These are phyloP conservation scores for Teratosphaeriaceae sp. DNA, from an alignment of 2,329 filamentous ascomycete genomes.

Conservation along the genomic window DNA sequence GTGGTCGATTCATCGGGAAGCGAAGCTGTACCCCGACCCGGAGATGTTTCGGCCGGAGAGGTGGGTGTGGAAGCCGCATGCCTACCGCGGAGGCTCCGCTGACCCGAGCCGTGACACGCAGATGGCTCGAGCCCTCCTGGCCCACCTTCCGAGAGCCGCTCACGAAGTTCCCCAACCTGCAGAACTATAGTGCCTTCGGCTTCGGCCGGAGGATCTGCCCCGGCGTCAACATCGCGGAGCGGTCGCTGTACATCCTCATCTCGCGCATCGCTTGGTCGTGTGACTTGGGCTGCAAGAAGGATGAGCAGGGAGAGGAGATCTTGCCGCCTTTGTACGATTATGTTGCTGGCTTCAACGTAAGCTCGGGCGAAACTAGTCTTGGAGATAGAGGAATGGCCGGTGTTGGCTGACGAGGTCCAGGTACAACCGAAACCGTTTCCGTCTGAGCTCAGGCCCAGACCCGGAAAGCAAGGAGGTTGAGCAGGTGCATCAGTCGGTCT, in stretches of 20 bases:
- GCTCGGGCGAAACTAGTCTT: too few relatives aligned
- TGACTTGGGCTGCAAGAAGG: slow-evolving; percentile 3
- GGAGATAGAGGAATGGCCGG: too few relatives aligned
- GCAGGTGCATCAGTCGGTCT: too few relatives aligned
- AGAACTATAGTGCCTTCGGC: not conserved
- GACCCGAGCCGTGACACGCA: too few relatives aligned
- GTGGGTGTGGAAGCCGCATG: not conserved
- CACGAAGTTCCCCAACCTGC: not conserved
- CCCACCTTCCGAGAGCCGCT: not conserved
- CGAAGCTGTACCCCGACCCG: not conserved
- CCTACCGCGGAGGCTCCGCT: not conserved
- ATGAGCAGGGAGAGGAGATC: slow-evolving; percentile 10
- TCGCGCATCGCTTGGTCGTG: not conserved
- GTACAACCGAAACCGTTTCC: too few relatives aligned
- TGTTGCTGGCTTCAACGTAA: too few relatives aligned
- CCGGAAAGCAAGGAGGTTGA: too few relatives aligned
- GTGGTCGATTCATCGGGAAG: not conserved
- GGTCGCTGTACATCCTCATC: not conserved
- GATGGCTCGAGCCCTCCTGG: not conserved
- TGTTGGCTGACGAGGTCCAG: too few relatives aligned
- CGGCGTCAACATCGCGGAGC: not conserved
- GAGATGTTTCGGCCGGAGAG: not conserved
- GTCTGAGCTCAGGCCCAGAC: too few relatives aligned
- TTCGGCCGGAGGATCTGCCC: slow-evolving; percentile 1
- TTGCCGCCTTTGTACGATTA: slow-evolving; percentile 15